A percentile compares a stretch with the other conserved stretches of the same genome.
Evolutionary conservation across 257 asterid species (phyloP).

Genomic region (Rubia yunnanensis): DNA sequence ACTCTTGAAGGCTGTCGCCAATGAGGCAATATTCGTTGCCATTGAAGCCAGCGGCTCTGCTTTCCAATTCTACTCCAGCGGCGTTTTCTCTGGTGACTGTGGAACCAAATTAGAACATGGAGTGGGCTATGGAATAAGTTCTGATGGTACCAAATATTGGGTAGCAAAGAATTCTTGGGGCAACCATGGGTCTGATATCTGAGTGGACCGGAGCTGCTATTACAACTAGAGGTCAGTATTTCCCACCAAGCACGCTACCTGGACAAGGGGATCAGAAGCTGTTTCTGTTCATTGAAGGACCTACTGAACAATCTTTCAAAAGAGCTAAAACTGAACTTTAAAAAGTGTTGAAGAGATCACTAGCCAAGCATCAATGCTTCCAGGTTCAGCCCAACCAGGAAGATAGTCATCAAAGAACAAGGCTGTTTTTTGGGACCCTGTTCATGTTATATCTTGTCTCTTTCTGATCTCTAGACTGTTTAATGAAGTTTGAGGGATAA

Average conservation of each 20-base stretch:
- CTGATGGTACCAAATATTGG: no score
- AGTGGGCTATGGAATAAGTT: no score
- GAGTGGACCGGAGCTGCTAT: constrained; percentile 95
- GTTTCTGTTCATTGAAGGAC: constrained; percentile 85
- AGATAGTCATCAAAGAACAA: constrained; percentile 48
- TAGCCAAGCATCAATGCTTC: constrained; percentile 70
- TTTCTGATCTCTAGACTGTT: background rate
- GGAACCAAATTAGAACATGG: no score
- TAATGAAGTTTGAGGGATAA: background rate
- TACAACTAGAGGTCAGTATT: constrained; percentile 74
- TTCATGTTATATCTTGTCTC: background rate
- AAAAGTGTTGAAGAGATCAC: constrained; percentile 82
- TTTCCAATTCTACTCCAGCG: no score
- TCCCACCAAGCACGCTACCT: constrained; percentile 55
- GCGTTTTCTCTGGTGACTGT: no score
- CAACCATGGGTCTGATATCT: constrained; percentile 59
- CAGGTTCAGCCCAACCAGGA: constrained; percentile 83
- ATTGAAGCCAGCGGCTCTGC: no score
- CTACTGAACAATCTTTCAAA: constrained; percentile 80
- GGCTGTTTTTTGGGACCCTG: background rate
- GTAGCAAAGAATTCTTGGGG: no score
- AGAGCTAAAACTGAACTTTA: constrained; percentile 78
- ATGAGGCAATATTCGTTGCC: no score
- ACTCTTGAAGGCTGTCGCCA: no score
- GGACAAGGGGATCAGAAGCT: constrained; percentile 75